Evolutionary conservation across 2,329 filamentous ascomycete species (phyloP).

Genomic region (Colletotrichum godetiae): DNA sequence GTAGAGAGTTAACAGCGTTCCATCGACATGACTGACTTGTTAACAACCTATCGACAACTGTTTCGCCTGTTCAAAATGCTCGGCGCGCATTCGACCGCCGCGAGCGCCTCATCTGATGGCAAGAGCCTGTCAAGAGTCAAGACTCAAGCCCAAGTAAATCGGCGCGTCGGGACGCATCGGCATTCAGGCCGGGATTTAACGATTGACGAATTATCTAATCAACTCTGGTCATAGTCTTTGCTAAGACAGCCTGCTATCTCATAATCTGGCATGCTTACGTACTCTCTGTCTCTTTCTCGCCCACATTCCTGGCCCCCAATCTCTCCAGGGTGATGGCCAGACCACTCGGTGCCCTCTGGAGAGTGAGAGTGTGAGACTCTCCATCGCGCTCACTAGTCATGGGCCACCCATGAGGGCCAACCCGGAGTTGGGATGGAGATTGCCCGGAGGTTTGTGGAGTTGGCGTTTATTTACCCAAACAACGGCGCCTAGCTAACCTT

Average conservation of each 20-base stretch:
- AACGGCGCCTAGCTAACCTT: neutral
- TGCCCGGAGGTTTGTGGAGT: slow-evolving; percentile 21
- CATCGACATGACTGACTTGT: neutral
- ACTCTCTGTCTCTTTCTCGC: neutral
- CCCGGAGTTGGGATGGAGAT: slow-evolving; percentile 25
- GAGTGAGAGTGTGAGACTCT: neutral
- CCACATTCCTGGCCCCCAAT: neutral
- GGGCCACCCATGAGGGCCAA: slow-evolving; percentile 13
- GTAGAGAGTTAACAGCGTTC: neutral
- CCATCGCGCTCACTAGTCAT: slow-evolving; percentile 2
- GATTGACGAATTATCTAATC: slow-evolving; percentile 7
- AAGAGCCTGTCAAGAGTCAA: neutral
- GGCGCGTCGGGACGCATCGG: neutral
- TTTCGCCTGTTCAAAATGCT: neutral
- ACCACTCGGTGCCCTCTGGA: neutral
- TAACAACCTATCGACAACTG: no score
- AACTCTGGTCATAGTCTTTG: neutral
- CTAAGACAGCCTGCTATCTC: neutral
- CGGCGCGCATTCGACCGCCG: neutral
- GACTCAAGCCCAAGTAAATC: neutral
- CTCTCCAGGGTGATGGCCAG: neutral
- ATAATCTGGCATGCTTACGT: neutral
- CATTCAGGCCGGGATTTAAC: neutral
- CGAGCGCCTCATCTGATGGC: neutral
- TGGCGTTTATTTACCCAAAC: neutral